Base-by-base conservation (phyloP, 169 alveolate genomes). In the Cystoisospora suis region DNA sequence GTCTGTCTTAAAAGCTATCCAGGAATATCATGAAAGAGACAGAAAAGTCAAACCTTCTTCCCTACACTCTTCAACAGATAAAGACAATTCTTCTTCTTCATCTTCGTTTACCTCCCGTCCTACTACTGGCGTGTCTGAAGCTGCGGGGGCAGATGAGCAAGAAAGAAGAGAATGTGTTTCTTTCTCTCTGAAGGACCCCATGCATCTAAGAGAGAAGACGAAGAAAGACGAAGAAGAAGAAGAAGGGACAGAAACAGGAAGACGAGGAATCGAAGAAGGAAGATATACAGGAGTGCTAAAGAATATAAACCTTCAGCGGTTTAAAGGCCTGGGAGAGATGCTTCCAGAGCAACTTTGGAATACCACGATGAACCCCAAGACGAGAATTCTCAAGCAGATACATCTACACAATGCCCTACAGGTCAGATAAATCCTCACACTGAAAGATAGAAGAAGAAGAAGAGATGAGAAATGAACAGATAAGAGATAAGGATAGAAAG, bases 311-410 rank as follows among this genome's bases (percentile, higher is more conserved):
- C 77, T 65, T 2, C 97, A 96, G 91, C 85, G 97, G 38, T 96
- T 94, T 87, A 96, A 96, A 83, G 97, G 97, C 38, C 93, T 96
- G 36, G 97, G 97, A 20, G 97, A 96, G 90, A 96, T 96, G 97
- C 95, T 92, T 96, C 95, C 97, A 0, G 93, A 93, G 91, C 97
- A 96, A 83, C 90, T 96, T 58, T 94, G 97, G 97, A 92, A 88
- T 46, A 96, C 97, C 27, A 95, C 97, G 17, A 96, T 96, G 97
- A 93, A 95, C 79, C 97, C 97, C 15, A 87, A 70, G 2, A 94
- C 92, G 72, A 81, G 97, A 36, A 87, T 93, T 38, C 91, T 96
- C 77, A 95, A 94, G 45, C 86, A 94, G 7, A 94, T 96, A n/a
- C 89, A 96, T 4, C 96, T 96, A 46, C 87, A 87, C 69, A 96